Evolutionary conservation across 2,329 filamentous ascomycete species (phyloP), one percentile per base, ranked within the genome.

Genomic region (Arachnomyces sp.): DNA sequence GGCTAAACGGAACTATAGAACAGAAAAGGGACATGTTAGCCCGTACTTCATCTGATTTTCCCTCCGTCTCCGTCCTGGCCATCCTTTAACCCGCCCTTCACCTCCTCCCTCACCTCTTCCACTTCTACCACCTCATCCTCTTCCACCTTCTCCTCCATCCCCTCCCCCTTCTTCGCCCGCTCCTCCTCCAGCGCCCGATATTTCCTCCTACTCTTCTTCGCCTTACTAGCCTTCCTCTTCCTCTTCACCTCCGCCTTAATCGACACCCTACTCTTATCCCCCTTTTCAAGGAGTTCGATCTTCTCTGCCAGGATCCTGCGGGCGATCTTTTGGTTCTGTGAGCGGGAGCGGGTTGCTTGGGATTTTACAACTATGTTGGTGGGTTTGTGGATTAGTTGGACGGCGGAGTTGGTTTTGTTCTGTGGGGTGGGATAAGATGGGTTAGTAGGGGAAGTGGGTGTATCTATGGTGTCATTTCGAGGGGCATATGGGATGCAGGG

Each of bases 351-450:
- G 7, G 92, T 96, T 14, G 82, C 87, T 65, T 98, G 92, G 41
- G 79, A 90, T 67, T 98, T 98, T 47, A 98, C 77, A 11, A 96
- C 89, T 39, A 95, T 79, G 45, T 90, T 90, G 1, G 89, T 94
- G 4, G 90, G 87, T 12, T 84, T 67, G 62, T 98, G 92, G 51
- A 82, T 92, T 28, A 98, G 72, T 60, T 98, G 92, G 2, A 95
- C 90, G 29, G 90, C 90, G 0, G 86, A 95, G 49, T 81, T 88
- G 17, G 92, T 98, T 77, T 98, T 98, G 67, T 98, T 98, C 82
- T 70, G 14, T 7, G 14, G 8, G 7, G 31, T 48, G 36, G 47
- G 42, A 31, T 47, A 12, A 30, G 38, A 30, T 20, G 12, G 4
- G 13, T n/a, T 38, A 11, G 15, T 31, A 20, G 17, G 28, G 8